Evolutionary conservation across 257 asterid genomes (phyloP), one percentile per base, ranked within the genome.

Genomic region (Scutellaria baicalensis): DNA sequence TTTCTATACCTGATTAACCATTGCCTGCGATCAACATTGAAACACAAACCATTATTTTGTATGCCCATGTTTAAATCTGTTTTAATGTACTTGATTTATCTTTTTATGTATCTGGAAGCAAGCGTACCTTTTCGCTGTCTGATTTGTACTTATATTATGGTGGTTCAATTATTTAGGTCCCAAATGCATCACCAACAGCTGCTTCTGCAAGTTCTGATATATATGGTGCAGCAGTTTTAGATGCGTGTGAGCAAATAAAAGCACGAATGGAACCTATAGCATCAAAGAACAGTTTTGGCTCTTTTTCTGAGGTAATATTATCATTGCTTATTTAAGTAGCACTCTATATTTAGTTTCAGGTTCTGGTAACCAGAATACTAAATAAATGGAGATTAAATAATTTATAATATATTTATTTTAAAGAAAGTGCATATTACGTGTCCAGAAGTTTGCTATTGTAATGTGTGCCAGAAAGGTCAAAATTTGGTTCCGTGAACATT

Each of bases 121-220:
- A 35, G 20, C 33, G 51, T 20, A 56, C 7, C n/a, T 70, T 44
- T 44, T 59, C 40, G 9, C 27, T 66, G 55, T 59, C 13, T 43
- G 33, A 3, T 27, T 2, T 3, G 33, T 27, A 9, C 59, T 57
- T 75, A 54, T 42, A 18, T 62, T 44, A 16, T 49, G 51, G 50
- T 54, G 68, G 23, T 47, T 40, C 36, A 0, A 43, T 49, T 49
- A 61, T 69, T 43, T 72, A 93, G 98, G 96, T 93, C 49, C 98
- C 98, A 20, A 93, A 93, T 87, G 87, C 98, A 33, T 91, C 98
- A 7, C 97, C 98, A 20, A 93, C 98, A 6, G 98, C 98, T 65
- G 98, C 98, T 81, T 93, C 98, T 76, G 98, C 98, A 56, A 93
- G 98, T 80, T 93, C 98, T 64, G 98, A 93, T 81, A 66, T 85